Evolutionary conservation across 192 early-diverging fungal species (phyloP), one percentile per base, ranked within the genome.

Genomic region (Coemansia sp.): DNA sequence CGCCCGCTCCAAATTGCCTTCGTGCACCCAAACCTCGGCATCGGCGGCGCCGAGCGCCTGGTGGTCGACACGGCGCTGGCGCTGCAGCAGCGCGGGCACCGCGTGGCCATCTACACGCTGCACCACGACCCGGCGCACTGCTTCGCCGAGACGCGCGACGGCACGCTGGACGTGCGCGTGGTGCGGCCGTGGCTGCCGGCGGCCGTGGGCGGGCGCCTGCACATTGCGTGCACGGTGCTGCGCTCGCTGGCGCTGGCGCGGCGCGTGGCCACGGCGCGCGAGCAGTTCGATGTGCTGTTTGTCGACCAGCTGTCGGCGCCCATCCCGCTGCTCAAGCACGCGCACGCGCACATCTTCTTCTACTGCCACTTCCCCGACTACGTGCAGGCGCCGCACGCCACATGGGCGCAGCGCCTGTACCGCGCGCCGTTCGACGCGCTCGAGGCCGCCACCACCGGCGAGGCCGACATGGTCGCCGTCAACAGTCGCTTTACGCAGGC

Each of bases 301-400:
- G 86, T 91, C 5, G 95, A 98, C 82, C 90, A 94, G 72, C 67
- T 95, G 20, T 89, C 90, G 19, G 85, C 87, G 6, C 82, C 84
- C 11, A 83, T 94, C 20, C 93, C 93, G n/a, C 38, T 95, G 11
- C 67, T 95, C 34, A 77, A 74, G 28, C 80, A 83, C 58, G 62
- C 84, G 30, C 79, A 83, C 21, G 76, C 84, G 15, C 70, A 88
- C 70, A 84, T 95, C 9, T 70, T 98, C 34, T 98, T 98, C 70
- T 98, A 98, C 65, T 94, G 95, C 64, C 95, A 98, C 52, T 95
- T 93, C 58, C 95, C 95, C 0, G 95, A 98, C 62, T 89, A 92
- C 53, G 75, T 94, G 38, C 65, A 89, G 23, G 84, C 93, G 12
- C 61, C 59, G 42, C 81, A 89, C 4, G 79, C 82, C 23, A 78